phyloP scores from a whole-genome alignment of 177 flowering plant genomes.

The Vitis hybrid region DNA sequence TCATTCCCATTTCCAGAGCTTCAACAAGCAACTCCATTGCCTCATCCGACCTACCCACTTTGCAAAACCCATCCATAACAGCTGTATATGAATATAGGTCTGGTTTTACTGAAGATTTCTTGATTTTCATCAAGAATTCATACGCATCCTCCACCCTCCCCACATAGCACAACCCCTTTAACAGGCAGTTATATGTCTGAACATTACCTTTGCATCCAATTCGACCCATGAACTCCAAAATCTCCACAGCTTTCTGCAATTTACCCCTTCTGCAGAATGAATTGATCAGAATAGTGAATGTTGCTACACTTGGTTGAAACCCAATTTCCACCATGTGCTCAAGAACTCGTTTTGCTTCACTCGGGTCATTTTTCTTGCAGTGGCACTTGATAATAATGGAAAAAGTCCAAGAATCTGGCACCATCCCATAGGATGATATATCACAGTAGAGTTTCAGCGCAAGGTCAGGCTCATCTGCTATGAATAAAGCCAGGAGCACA shows the following conservation, averaged over 20 bases:
- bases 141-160: constrained; percentile 78
- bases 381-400: constrained; percentile 46
- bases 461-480: constrained; percentile 41
- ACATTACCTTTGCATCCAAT: constrained; percentile 52
- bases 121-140: constrained; percentile 50
- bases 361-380: constrained; percentile 46
- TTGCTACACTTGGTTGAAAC: constrained; percentile 47
- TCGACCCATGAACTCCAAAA: constrained; percentile 52
- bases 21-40: constrained; percentile 72
- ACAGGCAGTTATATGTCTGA: constrained; percentile 66
- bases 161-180: constrained; percentile 80
- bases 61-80: constrained; percentile 90
- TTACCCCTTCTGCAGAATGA: constrained; percentile 59
- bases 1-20: constrained; percentile 54
- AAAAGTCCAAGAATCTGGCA: constrained; percentile 49
- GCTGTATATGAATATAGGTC: constrained; percentile 76
- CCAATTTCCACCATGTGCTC: constrained; percentile 56
- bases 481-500: constrained; percentile 43
- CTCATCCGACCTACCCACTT: constrained; percentile 79
- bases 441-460: constrained; percentile 40
- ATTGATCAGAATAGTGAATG: constrained; percentile 52
- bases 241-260: constrained; percentile 53
- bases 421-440: constrained; percentile 30
- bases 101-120: constrained; percentile 41
- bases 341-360: constrained; percentile 40